Percentiles rank a stretch among this genome's conserved stretches.
Conservation (phyloP, 176 grass and related monocot genomes). For the Raddia guianensis region DNA sequence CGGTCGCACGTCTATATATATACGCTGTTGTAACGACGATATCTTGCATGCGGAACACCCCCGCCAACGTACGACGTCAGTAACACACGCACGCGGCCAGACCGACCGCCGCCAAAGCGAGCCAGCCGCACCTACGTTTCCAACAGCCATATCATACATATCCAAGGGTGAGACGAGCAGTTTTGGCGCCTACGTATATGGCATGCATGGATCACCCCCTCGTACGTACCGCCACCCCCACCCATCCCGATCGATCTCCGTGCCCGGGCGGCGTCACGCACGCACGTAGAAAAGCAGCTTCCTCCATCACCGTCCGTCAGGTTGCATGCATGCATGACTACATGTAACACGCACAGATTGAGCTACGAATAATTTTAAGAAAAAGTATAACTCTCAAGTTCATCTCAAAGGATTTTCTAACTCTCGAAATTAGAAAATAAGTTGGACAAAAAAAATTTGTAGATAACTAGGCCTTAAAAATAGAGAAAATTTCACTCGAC, state of each 20-base stretch:
- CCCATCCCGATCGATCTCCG: background rate
- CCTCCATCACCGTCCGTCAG: background rate
- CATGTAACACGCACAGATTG: no score
- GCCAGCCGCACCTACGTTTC: background rate
- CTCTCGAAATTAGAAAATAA: no score
- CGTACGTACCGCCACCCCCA: background rate
- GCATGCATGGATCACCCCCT: background rate
- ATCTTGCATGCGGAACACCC: constrained; percentile 33
- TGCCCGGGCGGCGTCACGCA: background rate
- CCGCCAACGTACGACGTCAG: constrained; percentile 44
- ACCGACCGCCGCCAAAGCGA: no score
- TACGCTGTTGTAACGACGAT: constrained; percentile 35
- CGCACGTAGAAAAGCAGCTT: background rate
- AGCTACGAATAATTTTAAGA: no score
- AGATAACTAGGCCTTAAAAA: no score
- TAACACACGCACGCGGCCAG: background rate
- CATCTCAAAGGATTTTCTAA: no score
- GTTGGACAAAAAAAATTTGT: no score
- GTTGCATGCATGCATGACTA: no score
- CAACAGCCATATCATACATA: constrained; percentile 1
- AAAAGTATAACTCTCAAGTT: no score
- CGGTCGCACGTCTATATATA: background rate
- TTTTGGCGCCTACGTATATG: background rate
- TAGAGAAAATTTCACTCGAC: no score
- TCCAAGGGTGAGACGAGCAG: constrained; percentile 1